phyloP scores from a whole-genome alignment of 768 basidiomycete species.

The Leccinum broughii region DNA sequence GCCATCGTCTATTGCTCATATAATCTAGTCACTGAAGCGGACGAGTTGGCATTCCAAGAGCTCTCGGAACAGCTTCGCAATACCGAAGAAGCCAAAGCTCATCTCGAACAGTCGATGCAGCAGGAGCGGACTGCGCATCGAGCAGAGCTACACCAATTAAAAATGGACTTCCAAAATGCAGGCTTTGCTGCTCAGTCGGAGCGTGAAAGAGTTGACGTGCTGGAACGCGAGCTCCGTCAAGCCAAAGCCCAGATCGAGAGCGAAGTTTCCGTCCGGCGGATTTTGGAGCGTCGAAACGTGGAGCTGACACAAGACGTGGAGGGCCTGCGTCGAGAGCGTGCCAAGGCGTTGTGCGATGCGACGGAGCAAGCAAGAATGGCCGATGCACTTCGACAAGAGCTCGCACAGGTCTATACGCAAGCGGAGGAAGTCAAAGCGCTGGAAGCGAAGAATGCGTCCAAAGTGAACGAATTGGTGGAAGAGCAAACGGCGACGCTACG shows the following conservation, averaged over 20 bases:
- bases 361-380: slow-evolving; percentile 63
- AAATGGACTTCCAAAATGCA: slow-evolving; percentile 41
- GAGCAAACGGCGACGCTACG: slow-evolving; percentile 74
- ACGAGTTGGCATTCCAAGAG: slow-evolving; percentile 73
- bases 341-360: slow-evolving; percentile 62
- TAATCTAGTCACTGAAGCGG: slow-evolving; percentile 63
- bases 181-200: slow-evolving; percentile 43
- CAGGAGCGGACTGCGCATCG: slow-evolving; percentile 59
- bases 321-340: slow-evolving; percentile 52
- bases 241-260: slow-evolving; percentile 62
- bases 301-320: slow-evolving; percentile 59
- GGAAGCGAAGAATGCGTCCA: slow-evolving; percentile 62
- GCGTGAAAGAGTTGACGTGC: slow-evolving; percentile 50
- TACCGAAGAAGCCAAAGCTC: slow-evolving; percentile 54
- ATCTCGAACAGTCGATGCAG: slow-evolving; percentile 57
- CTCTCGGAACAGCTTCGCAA: slow-evolving; percentile 65
- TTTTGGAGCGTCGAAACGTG: slow-evolving; percentile 62
- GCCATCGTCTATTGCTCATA: slow-evolving; percentile 5
- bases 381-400: slow-evolving; percentile 61
- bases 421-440: slow-evolving; percentile 68
- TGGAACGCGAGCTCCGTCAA: slow-evolving; percentile 68
- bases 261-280: slow-evolving; percentile 59
- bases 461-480: slow-evolving; percentile 64
- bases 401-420: slow-evolving; percentile 59
- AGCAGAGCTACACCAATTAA: slow-evolving; percentile 56